Conservation (phyloP, 495 filamentous ascomycete species). For the Schizothecium vesticola region DNA sequence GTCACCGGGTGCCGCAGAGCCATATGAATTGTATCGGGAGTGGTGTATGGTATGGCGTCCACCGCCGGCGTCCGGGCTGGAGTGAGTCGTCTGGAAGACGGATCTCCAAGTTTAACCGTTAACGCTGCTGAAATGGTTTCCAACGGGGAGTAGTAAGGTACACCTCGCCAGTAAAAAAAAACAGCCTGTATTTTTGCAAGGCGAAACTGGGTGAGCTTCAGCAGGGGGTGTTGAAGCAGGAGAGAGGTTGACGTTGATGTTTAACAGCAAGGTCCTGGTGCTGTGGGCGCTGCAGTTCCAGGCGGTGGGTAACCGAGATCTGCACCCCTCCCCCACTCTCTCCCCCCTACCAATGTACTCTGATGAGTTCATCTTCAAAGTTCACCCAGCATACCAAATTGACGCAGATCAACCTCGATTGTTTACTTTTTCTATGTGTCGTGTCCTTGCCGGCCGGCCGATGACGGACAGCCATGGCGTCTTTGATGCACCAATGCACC, state of each 20-base stretch:
- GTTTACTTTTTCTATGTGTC: background rate
- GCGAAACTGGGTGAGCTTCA: background rate
- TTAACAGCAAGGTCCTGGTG: background rate
- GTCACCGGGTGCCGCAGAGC: background rate
- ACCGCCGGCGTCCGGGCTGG: background rate
- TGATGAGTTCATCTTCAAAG: background rate
- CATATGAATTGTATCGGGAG: slow-evolving; percentile 23
- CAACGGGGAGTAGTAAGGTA: background rate
- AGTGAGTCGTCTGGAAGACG: background rate
- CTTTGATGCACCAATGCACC: background rate
- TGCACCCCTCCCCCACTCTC: background rate
- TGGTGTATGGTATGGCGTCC: slow-evolving; percentile 29
- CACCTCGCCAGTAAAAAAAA: background rate
- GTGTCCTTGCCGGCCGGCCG: background rate
- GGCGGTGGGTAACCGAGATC: background rate
- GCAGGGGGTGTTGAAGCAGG: background rate
- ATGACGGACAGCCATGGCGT: background rate
- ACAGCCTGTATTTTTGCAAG: background rate
- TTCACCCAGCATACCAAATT: background rate
- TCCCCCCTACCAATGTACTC: background rate
- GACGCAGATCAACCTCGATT: background rate
- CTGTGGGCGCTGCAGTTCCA: background rate
- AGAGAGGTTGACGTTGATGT: background rate
- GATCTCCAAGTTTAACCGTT: background rate
- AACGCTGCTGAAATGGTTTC: background rate